Evolutionary conservation across 2,329 filamentous ascomycete species (phyloP), one percentile per base, ranked within the genome.

Genomic region (Chaetomium globosum): DNA sequence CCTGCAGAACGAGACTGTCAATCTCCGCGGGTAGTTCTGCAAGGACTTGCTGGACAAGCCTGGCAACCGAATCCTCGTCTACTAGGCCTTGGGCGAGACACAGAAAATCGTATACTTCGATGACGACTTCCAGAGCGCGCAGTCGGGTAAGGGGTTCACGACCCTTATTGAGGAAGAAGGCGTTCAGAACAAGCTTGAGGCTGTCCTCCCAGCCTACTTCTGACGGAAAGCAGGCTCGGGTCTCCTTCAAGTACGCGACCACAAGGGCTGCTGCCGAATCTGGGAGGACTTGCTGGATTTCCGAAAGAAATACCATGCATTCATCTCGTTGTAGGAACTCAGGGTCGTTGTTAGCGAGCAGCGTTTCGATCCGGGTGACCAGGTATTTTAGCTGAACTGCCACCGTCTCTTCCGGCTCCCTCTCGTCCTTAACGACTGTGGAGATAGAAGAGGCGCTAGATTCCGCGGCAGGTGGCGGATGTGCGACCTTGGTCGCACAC

Each of bases 151-250:
- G 77, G 1, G 86, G 83, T 13, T 87, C 87, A 52, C 89, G 84
- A 12, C 76, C 79, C 36, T 80, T 81, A 71, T 91, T 85, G 51
- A 83, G 82, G 70, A 90, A 87, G 72, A 92, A 89, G 0, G 83
- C 82, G 23, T 84, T 79, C 19, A 91, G 74, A 1, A 92, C 81
- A 30, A 85, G 77, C 19, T 79, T 78, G 61, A 89, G 80, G 60
- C 91, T 89, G 2, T 82, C 77, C 67, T 89, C 82, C 90, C 89
- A 93, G 43, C 85, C 80, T 55, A 82, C 76, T 70, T 91, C 88
- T 0, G 89, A 90, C 2, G 90, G 90, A 53, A 88, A 89, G 71
- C 90, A 90, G 71, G 86, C 88, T 54, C 88, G 82, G 68, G 89
- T 89, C 61, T 90, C 85, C 63, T 84, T 83, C 68, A 89, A 90